phyloP scores from a whole-genome alignment of 2,329 filamentous ascomycete genomes.

The Plenodomus biglobosus region DNA sequence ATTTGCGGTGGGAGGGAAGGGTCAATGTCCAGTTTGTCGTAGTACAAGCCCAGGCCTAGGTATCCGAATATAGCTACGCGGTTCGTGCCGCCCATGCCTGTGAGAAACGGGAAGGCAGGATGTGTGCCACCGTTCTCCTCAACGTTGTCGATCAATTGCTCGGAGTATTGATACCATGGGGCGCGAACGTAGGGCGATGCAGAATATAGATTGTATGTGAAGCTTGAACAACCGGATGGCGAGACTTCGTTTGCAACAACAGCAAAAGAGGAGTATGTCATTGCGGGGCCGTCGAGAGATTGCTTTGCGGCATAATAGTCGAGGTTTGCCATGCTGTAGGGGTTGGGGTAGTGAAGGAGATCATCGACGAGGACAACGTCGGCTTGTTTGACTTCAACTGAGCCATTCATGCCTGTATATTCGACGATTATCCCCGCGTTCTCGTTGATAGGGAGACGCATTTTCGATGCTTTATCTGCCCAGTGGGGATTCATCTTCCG shows the following conservation, averaged over 20 bases:
- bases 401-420: conserved; percentile 67
- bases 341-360: conserved; percentile 61
- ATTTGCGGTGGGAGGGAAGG: conserved; percentile 68
- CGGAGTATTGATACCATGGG: conserved; percentile 71
- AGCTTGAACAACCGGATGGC: conserved; percentile 67
- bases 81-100: conserved; percentile 68
- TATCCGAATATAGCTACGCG: conserved; percentile 69
- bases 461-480: conserved; percentile 58
- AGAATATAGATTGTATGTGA: conserved; percentile 66
- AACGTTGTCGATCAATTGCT: conserved; percentile 65
- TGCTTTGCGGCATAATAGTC: conserved; percentile 72
- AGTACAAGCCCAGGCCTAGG: conserved; percentile 62
- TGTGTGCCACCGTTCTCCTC: conserved; percentile 65
- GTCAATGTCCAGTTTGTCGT: conserved; percentile 63
- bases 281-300: conserved; percentile 67
- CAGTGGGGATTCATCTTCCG: conserved; percentile 60
- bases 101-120: conserved; percentile 71
- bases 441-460: conserved; percentile 57
- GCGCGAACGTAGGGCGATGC: conserved; percentile 65
- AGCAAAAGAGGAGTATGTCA: conserved; percentile 72
- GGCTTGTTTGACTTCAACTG: conserved; percentile 68
- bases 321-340: conserved; percentile 59
- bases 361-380: conserved; percentile 69
- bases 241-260: conserved; percentile 67
- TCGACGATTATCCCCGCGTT: conserved; percentile 64